Evolutionary conservation across 164 flowering plant species (phyloP).

Genomic region (Dillenia turbinata): DNA sequence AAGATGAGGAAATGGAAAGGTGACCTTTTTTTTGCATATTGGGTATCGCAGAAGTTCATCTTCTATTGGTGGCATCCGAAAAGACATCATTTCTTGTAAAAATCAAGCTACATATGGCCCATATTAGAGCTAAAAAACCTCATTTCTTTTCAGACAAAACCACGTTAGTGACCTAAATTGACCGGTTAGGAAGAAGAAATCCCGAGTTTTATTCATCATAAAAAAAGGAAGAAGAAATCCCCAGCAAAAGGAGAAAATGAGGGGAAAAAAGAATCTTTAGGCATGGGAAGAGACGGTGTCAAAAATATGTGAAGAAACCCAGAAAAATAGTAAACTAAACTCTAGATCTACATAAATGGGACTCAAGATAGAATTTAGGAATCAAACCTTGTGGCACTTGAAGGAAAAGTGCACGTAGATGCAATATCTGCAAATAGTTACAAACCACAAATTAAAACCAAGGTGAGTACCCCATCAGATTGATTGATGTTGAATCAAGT

Average conservation of each 20-base stretch:
- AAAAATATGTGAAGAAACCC: background rate
- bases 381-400: slow-evolving; percentile 35
- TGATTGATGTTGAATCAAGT: background rate
- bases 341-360: too few relatives aligned
- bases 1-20: too few relatives aligned
- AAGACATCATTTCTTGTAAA: too few relatives aligned
- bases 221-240: background rate
- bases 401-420: slow-evolving; percentile 33
- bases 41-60: too few relatives aligned
- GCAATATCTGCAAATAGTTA: slow-evolving; percentile 23
- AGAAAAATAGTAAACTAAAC: too few relatives aligned
- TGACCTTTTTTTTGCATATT: too few relatives aligned
- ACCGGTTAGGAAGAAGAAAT: background rate
- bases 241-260: background rate
- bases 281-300: background rate
- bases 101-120: too few relatives aligned
- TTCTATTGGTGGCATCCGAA: too few relatives aligned
- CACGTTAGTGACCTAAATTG: too few relatives aligned
- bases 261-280: background rate
- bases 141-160: too few relatives aligned
- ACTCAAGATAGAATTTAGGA: background rate
- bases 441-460: background rate
- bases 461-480: background rate
- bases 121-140: too few relatives aligned
- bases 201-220: background rate